Percentiles rank a stretch among this genome's conserved stretches.
phyloP scores from a whole-genome alignment of 306 rosid species.

The Glycine soja region DNA sequence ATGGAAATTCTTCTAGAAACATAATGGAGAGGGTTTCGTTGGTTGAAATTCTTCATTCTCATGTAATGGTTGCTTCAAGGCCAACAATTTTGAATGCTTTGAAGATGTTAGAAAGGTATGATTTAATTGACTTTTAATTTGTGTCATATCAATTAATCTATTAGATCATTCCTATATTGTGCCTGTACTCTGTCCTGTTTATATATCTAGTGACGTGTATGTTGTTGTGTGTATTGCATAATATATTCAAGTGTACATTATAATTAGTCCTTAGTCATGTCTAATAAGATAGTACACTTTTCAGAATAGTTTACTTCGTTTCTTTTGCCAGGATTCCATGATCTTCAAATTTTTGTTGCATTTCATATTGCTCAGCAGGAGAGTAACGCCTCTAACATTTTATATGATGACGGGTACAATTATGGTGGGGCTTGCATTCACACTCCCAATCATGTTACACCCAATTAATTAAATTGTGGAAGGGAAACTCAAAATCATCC shows the following conservation, averaged over 20 bases:
- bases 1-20: no score
- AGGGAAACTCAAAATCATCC: slow-evolving; percentile 49
- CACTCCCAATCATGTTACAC: slow-evolving; percentile 92
- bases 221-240: background rate
- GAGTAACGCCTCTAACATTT: no score
- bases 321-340: background rate
- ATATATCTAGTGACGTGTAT: background rate
- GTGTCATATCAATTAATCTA: slow-evolving; percentile 24
- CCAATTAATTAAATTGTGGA: slow-evolving; percentile 88
- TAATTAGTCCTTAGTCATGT: background rate
- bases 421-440: slow-evolving; percentile 83
- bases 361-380: slow-evolving; percentile 10
- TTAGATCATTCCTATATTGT: background rate
- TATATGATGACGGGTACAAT: slow-evolving; percentile 66
- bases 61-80: no score
- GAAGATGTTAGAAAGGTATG: no score
- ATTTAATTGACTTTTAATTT: slow-evolving; percentile 21
- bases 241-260: background rate
- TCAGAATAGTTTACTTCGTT: background rate
- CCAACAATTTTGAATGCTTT: no score
- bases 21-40: no score
- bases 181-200: background rate
- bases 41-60: no score
- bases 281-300: background rate
- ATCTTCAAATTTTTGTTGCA: slow-evolving; percentile 8